Base-by-base conservation (phyloP, 129 eudicot genomes). In the Kitagawia praeruptora region DNA sequence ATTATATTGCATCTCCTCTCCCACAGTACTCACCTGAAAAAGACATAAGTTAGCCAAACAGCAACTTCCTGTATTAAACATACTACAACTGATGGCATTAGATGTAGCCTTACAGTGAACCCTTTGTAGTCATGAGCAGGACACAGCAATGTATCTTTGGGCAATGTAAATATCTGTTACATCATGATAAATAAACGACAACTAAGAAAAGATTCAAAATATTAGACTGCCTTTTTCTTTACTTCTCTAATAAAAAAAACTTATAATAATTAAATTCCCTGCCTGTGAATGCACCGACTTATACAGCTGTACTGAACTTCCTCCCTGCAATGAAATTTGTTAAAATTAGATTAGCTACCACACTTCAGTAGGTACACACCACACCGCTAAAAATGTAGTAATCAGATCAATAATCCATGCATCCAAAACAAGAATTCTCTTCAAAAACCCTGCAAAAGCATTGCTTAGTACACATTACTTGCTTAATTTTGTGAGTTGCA, bases 61-160 rank as follows among this genome's bases (percentile, higher is more conserved):
- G 82, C 80, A 44, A 37, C 51, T 64, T 81, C 51, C 18, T 28
- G 42, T 25, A 77, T 5, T 48, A 14, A 39, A n/a, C 45, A 63
- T 70, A 18, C 15, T 69, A 54, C 39, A 78, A 69, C n/a, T 61
- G 44, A 31, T 39, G 54, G 51, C n/a, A 39, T 31, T 53, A 27
- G 54, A 74, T 48, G 66, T 51, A 56, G 77, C 45, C 97, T 81
- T 87, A 95, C 98, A 37, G 92, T 86, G 83, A 90, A 95, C 8
- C 97, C 98, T 85, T 90, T 95, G 90, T 95, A 95, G 85, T 95
- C 98, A 86, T 95, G 98, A 88, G 96, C 98, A 67, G 98, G 97
- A 85, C 89, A 95, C 67, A 95, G 75, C 64, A 88, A 84, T 63
- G 98, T 95, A 76, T 92, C 94, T 81, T 87, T 89, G 39, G 94